phyloP scores from a whole-genome alignment of 2,329 filamentous ascomycete species.

The Lachnellula occidentalis region DNA sequence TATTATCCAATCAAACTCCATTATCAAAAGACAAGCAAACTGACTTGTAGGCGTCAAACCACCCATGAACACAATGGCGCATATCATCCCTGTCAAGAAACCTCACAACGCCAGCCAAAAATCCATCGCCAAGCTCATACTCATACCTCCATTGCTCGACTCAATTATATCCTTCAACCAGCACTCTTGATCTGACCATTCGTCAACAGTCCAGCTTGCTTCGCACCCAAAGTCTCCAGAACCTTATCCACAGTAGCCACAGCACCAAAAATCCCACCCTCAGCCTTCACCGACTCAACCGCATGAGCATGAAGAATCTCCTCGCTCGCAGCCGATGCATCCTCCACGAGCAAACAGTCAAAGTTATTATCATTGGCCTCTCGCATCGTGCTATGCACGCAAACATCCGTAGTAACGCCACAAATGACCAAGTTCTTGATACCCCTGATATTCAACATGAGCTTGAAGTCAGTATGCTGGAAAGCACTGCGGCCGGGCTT shows the following conservation, averaged over 20 bases:
- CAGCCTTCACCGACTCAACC: conserved; percentile 28
- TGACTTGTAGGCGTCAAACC: too few relatives aligned
- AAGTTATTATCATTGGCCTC: conserved; percentile 33
- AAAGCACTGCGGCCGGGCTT: conserved; percentile 34
- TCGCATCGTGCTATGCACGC: conserved; percentile 32
- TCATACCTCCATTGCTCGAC: too few relatives aligned
- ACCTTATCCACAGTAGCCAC: conserved; percentile 22
- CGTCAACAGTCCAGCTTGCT: neutral
- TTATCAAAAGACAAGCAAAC: too few relatives aligned
- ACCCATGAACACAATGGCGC: too few relatives aligned
- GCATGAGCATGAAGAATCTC: conserved; percentile 25
- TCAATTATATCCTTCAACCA: too few relatives aligned
- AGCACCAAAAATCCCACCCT: conserved; percentile 35
- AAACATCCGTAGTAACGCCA: conserved; percentile 35
- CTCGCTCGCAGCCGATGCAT: conserved; percentile 30
- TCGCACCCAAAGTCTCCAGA: conserved; percentile 9
- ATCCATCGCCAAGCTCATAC: too few relatives aligned
- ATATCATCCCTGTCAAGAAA: too few relatives aligned
- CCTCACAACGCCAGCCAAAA: too few relatives aligned
- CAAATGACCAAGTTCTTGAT: conserved; percentile 31
- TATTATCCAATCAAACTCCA: too few relatives aligned
- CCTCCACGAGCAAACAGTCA: conserved; percentile 30
- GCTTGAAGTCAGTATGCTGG: conserved; percentile 34
- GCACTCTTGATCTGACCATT: too few relatives aligned
- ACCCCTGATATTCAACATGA: conserved; percentile 29